Evolutionary conservation across 2,329 filamentous ascomycete genomes (phyloP), one percentile per base, ranked within the genome.

Genomic region (Colletotrichum higginsianum): DNA sequence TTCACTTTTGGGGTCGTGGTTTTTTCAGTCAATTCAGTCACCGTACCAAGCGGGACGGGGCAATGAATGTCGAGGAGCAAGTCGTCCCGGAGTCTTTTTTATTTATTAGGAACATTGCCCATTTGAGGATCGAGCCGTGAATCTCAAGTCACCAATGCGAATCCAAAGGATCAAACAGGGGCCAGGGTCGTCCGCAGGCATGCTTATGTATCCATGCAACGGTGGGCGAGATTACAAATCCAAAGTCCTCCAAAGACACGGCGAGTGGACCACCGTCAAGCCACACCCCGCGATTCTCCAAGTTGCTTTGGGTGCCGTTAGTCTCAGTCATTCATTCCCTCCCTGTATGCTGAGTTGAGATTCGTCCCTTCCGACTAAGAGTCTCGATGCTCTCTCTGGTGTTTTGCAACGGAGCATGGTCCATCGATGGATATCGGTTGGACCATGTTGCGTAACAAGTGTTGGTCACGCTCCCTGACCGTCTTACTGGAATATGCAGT

Each of bases 191-290:
- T 38, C 35, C 35, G 35, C 35, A 38, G n/a, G 46, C 35, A 42
- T 55, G 21, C 21, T 23, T 23, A 38, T 35, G 6, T 49, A 38
- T 38, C 46, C 47, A 26, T 38, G 26, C 23, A 21, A 42, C 13
- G 60, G 9, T 16, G 60, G 42, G 16, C 35, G 8, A 30, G 61
- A 63, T 63, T 63, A 63, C 61, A 55, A 63, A 63, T 63, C 49
- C 49, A 46, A 11, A 62, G 15, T 16, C 9, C n/a, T 16, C 9
- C n/a, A 55, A 52, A 18, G 38, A 44, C 44, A 23, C 2, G 38
- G 15, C 13, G 4, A 50, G 35, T 16, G 21, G 47, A 8, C 30
- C 38, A 42, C 49, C 21, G 42, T 30, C 50, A 55, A 53, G 61
- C 61, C 61, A 63, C 61, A 55, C 9, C 18, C 16, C 12, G 23